Base-by-base conservation (phyloP, 805 yeast species). In the Danielozyma ontarioensis region DNA sequence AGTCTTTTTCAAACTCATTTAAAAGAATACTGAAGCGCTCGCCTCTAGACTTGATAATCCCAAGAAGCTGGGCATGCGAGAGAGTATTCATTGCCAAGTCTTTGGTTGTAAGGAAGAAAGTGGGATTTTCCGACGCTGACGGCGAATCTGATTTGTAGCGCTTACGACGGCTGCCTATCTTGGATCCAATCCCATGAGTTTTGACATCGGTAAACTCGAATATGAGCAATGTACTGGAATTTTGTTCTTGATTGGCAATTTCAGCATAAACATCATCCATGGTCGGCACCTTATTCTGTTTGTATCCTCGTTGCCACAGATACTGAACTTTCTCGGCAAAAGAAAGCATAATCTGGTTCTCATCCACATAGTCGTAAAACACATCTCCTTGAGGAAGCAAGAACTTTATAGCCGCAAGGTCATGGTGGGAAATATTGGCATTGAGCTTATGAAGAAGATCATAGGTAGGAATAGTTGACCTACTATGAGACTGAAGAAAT, bases 201-300 rank as follows among this genome's bases (percentile, higher is more conserved):
- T 72, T 47, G 11, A 83, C 84, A 53, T 89, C 95, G 13, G 76
- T 67, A 53, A 89, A 85, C 42, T 83, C 89, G 50, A 89, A 83
- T 1, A 85, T 65, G 17, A 89, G 62, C 6, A 84, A 48, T 42
- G 80, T 88, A 14, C 69, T 64, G 0, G 65, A 53, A 8, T 50
- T 51, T 4, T 46, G 51, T 11, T 53, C 53, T 26, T 74, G 62
- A 48, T 76, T 82, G 8, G 62, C 57, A 26, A 75, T 78, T 29
- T 74, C 72, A 45, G 77, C 81, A 26, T 74, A 64, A 32, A 64
- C 78, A 3, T 83, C 83, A 30, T 70, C 70, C 2, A 55, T 38
- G 6, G 59, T 46, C 4, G 40, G 49, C 3, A 57, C 54, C 27
- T 54, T 48, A 12, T 53, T 45, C 44, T 58, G 67, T 15, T 51